Evolutionary conservation across 2,329 filamentous ascomycete species (phyloP).

Genomic region (Aspergillus tubingensis): DNA sequence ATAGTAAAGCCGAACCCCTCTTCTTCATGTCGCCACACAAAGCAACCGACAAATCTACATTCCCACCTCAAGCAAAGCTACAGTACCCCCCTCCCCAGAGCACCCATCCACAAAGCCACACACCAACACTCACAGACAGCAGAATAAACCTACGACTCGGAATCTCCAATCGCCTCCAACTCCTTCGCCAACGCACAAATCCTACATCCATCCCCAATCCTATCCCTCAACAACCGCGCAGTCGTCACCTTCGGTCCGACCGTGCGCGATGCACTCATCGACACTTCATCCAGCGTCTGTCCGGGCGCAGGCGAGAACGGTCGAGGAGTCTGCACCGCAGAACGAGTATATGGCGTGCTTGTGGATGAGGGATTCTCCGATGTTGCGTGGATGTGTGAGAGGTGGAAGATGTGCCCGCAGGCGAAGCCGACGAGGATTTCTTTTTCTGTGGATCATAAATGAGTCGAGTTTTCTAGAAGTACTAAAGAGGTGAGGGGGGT

Average conservation of each 20-base stretch:
- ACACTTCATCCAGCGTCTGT: constrained; percentile 27
- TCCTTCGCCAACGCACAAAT: constrained; percentile 42
- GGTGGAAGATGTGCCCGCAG: constrained; percentile 69
- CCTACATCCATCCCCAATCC: constrained; percentile 54
- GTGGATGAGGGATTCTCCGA: constrained; percentile 28
- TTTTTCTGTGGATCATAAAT: constrained; percentile 41
- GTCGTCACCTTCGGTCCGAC: constrained; percentile 87
- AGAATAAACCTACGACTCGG: constrained; percentile 8
- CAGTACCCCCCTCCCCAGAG: neutral
- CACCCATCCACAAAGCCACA: neutral
- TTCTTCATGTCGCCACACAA: no score
- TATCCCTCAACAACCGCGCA: constrained; percentile 73
- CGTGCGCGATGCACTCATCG: constrained; percentile 50
- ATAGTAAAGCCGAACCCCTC: neutral
- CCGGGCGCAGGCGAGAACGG: constrained; percentile 21
- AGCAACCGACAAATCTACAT: neutral
- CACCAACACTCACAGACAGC: neutral
- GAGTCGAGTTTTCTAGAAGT: neutral
- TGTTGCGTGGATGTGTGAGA: constrained; percentile 57
- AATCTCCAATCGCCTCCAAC: constrained; percentile 34
- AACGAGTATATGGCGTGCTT: constrained; percentile 21
- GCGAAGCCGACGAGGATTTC: constrained; percentile 66
- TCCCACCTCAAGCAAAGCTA: neutral
- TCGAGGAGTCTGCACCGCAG: constrained; percentile 26
- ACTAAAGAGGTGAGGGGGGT: no score